Percentiles rank a stretch among this genome's conserved stretches.
These are phyloP conservation scores for Penicillium bovifimosum DNA, from an alignment of 495 filamentous ascomycete genomes.

Conservation along the genomic window DNA sequence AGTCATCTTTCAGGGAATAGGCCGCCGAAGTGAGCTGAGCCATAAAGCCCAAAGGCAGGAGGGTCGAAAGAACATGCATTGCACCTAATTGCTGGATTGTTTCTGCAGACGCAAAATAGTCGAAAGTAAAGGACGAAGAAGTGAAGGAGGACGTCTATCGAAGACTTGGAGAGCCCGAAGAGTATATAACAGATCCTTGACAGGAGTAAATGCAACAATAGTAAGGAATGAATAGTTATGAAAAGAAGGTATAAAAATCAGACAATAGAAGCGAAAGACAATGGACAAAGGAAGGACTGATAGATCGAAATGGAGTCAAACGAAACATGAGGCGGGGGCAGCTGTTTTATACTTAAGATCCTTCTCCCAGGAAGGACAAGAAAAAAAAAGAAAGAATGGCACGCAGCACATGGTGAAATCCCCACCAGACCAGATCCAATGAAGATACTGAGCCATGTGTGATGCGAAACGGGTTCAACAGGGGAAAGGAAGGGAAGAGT, in stretches of 20 bases:
- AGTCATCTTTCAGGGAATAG: conserved; percentile 47
- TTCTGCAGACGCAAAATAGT: conserved; percentile 3
- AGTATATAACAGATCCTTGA: conserved; percentile 3
- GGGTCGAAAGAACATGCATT: conserved; percentile 40
- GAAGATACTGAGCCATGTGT: conserved; percentile 22
- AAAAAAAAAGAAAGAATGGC: background rate
- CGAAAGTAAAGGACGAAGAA: conserved; percentile 3
- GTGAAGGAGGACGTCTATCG: conserved; percentile 14
- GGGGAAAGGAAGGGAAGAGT: conserved; percentile 16
- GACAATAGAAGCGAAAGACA: background rate
- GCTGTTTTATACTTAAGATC: conserved; percentile 2
- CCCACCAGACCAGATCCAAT: conserved; percentile 33
- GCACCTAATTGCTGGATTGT: conserved; percentile 8
- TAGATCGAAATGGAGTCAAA: background rate
- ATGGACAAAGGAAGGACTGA: background rate
- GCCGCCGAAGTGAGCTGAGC: conserved; percentile 38
- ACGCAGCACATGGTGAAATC: conserved; percentile 9
- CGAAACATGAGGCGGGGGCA: background rate
- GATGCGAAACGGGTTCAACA: conserved; percentile 16
- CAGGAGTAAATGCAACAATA: conserved; percentile 1
- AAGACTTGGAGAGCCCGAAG: conserved; percentile 11
- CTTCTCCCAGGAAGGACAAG: background rate
- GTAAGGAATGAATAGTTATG: conserved; percentile 4
- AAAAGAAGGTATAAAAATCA: background rate
- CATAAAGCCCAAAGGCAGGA: conserved; percentile 39